phyloP scores from a whole-genome alignment of 2,329 filamentous ascomycete genomes.

The Cordyceps pruinosa region DNA sequence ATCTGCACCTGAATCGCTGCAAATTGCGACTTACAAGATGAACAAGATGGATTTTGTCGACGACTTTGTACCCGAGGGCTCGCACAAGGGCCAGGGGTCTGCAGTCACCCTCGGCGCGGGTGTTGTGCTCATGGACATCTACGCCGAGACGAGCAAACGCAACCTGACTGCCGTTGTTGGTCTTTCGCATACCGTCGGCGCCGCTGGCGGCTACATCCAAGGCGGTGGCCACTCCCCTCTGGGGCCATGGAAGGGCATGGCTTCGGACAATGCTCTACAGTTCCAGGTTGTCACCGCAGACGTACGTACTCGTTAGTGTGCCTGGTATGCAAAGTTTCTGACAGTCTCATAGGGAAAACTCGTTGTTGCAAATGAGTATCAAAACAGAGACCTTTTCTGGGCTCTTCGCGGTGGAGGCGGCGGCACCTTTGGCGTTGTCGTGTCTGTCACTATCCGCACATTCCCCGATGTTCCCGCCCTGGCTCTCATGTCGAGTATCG shows the following conservation, averaged over 20 bases:
- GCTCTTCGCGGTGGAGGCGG: constrained; percentile 41
- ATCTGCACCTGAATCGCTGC: constrained; percentile 25
- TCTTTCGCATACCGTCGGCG: constrained; percentile 23
- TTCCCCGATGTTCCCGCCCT: constrained; percentile 30
- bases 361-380: constrained; percentile 25
- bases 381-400: constrained; percentile 37
- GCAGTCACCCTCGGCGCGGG: constrained; percentile 26
- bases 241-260: constrained; percentile 26
- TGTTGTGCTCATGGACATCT: constrained; percentile 20
- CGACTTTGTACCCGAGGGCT: constrained; percentile 17
- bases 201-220: constrained; percentile 26
- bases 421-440: constrained; percentile 37
- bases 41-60: constrained; percentile 22
- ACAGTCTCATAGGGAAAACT: constrained; percentile 19
- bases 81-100: constrained; percentile 10
- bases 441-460: constrained; percentile 35
- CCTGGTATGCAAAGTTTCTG: background rate
- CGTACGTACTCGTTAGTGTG: constrained; percentile 18
- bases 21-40: constrained; percentile 29
- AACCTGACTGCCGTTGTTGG: constrained; percentile 23
- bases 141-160: constrained; percentile 16
- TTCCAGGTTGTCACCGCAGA: constrained; percentile 27
- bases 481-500: constrained; percentile 21
- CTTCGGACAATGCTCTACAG: constrained; percentile 30
- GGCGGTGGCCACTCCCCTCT: constrained; percentile 27